Evolutionary conservation across 345 rosid genomes (phyloP), one percentile per base, ranked within the genome.

Genomic region (Pugionium dolabratum): DNA sequence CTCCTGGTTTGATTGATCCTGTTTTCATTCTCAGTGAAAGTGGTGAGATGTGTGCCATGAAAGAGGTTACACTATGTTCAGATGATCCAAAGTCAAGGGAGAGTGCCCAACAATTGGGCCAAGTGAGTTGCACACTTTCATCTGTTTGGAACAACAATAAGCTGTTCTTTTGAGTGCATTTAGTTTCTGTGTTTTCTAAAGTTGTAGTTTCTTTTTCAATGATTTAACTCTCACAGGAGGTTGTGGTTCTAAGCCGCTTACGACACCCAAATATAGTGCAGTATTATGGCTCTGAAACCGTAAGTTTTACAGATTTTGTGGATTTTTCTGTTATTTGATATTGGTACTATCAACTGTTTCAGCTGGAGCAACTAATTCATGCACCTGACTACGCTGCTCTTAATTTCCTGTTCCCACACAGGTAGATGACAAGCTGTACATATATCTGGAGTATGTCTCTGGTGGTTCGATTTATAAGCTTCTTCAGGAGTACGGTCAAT

Each of bases 21-120:
- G 39, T 66, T 67, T 65, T 31, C 36, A 44, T 62, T 31, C 49
- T 46, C 62, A 88, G 96, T 75, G 96, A 84, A 78, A 83, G 86
- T 65, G 96, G 91, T 30, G 96, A 84, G 73, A 83, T 88, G 90
- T 88, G 91, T 70, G 96, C 96, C 52, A 84, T 88, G 96, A 88
- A 88, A 80, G 96, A 88, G 78, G 96, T 88, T 59, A 82, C 91
- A 33, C 56, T 88, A 11, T 81, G 79, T 76, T 79, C 95, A 34
- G 96, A 88, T 81, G 96, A 88, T 76, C 80, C 90, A 2, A 88
- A 86, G 75, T 84, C 92, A 36, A 86, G 78, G 79, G 96, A 88
- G 73, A 76, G 90, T 71, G 86, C 87, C 26, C 83, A 84, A 73
- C 92, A 88, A 62, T 53, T 88, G 36, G 82, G 82, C 46, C 96